These are phyloP conservation scores for Hibiscus syriacus DNA, from an alignment of 345 rosid genomes.

Conservation along the genomic window DNA sequence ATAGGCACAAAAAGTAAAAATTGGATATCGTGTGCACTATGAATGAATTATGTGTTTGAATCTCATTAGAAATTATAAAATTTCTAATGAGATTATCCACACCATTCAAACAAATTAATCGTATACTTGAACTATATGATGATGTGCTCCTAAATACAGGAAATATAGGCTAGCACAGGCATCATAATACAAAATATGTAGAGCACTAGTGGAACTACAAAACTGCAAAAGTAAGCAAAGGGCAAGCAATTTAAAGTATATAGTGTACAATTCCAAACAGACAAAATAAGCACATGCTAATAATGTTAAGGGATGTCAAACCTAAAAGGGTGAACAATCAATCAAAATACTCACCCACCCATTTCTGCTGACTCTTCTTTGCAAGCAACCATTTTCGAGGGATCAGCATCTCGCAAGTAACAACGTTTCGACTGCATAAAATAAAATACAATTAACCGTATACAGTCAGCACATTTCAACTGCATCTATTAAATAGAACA, in stretches of 20 bases:
- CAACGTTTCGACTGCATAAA: constrained; percentile 77
- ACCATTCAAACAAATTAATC: background rate
- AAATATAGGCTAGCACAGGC: background rate
- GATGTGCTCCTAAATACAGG: background rate
- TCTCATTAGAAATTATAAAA: background rate
- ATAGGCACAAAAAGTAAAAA: background rate
- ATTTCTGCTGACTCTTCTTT: constrained; percentile 85
- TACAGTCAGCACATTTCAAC: too few relatives aligned
- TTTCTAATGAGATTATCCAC: background rate
- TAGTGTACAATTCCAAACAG: background rate
- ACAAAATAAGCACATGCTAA: background rate
- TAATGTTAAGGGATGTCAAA: background rate
- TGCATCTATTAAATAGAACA: background rate
- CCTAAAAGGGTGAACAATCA: constrained; percentile 5
- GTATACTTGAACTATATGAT: background rate
- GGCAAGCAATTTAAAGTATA: constrained; percentile 8
- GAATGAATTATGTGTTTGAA: background rate
- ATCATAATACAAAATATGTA: constrained; percentile 6
- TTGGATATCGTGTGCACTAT: background rate
- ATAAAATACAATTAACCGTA: too few relatives aligned
- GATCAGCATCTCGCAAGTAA: constrained; percentile 58
- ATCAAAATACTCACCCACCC: constrained; percentile 73
- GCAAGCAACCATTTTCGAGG: constrained; percentile 36
- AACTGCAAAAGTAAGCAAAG: background rate
- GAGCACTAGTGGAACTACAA: background rate